Percentiles rank a stretch among this genome's conserved stretches.
Conservation (phyloP, 129 eudicot species). For the Ambrosia trifida region DNA sequence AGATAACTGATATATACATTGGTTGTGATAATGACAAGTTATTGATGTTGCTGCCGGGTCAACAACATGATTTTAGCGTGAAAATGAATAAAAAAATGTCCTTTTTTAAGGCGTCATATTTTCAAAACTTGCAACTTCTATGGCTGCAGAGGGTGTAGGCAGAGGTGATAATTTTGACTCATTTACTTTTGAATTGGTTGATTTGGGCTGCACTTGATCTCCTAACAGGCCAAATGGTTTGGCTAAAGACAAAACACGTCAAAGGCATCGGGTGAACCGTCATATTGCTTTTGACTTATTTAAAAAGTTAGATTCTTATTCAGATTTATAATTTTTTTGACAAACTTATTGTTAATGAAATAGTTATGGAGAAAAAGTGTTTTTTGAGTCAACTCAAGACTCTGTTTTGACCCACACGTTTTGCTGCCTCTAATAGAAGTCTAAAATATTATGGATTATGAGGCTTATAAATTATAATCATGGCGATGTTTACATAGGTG, state of each 20-base stretch:
- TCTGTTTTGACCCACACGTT: background rate
- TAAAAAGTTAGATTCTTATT: background rate
- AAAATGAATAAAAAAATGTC: background rate
- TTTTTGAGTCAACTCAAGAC: background rate
- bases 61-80: background rate
- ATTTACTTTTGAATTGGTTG: background rate
- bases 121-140: constrained; percentile 5
- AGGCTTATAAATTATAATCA: constrained; percentile 28
- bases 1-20: constrained; percentile 1
- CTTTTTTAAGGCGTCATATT: background rate
- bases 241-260: background rate
- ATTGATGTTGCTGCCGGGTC: background rate
- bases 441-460: background rate
- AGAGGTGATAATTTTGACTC: background rate
- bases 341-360: background rate
- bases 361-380: background rate
- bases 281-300: background rate
- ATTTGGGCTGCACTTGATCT: background rate
- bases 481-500: constrained; percentile 43
- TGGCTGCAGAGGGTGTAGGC: background rate
- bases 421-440: background rate
- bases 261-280: background rate
- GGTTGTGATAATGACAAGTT: background rate
- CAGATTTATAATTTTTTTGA: background rate
- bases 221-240: background rate